Base-by-base conservation (phyloP, 2,329 filamentous ascomycete genomes). In the Alternaria ethzedia region DNA sequence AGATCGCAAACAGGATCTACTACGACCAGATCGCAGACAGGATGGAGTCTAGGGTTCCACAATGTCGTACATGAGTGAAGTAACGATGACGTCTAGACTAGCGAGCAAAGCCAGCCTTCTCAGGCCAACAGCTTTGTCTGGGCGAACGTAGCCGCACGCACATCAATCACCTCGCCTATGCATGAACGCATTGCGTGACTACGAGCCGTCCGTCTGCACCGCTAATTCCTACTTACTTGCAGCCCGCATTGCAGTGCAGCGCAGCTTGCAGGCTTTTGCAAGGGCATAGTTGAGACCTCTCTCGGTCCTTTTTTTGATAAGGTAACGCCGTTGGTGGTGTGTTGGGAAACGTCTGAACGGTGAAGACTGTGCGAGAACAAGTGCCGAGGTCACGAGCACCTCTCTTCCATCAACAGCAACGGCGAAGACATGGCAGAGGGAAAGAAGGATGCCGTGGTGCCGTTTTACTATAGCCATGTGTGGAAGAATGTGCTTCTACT, bases 401-500 rank as follows among this genome's bases (percentile, higher is more conserved):
- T 63, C 30, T 45, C 49, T 30, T 51, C 47, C 55, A 59, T 52
- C 50, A 41, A 50, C 43, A 41, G 32, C 45, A 54, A 36, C 51
- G 41, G 46, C 56, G 45, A 50, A 50, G 59, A 59, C 26, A 73
- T 70, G 66, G 65, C 61, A 21, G 56, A 59, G 28, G 55, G 30
- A 41, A 61, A 64, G 30, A 54, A 62, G 36, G 55, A 58, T 41
- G 59, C 56, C 26, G 11, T 25, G 11, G 55, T 61, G 54, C 72
- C 73, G 11, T 71, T 77, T 58, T 74, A 75, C 62, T 73, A 78
- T 54, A 67, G 72, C 21, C 85, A 88, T 71, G 67, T 80, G 36
- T 72, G 82, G 56, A 85, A 86, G 70, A 86, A 87, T 65, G 50
- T 79, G 13, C 72, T 80, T 17, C 80, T 88, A 15, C 76, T 87